Evolutionary conservation across 306 rosid genomes (phyloP).

Genomic region (Cicer judaicum): DNA sequence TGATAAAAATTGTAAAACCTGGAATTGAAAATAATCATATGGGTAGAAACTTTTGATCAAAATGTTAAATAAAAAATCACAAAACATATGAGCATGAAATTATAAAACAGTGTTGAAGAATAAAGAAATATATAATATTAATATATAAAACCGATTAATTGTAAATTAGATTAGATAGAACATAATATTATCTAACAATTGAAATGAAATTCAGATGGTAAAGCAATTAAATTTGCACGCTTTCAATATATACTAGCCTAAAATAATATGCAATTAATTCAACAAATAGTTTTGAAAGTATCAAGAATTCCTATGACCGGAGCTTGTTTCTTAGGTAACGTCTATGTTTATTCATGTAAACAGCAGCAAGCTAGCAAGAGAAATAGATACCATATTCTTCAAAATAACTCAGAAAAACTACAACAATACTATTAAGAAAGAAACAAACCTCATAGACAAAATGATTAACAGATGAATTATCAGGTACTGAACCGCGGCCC

Average conservation of each 20-base stretch:
- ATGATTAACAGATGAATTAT: conserved; percentile 80
- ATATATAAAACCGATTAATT: conserved; percentile 18
- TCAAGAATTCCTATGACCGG: conserved; percentile 6
- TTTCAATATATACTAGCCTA: conserved; percentile 10
- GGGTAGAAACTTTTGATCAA: conserved; percentile 25
- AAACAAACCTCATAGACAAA: conserved; percentile 88
- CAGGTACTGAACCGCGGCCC: conserved; percentile 94
- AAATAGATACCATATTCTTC: conserved; percentile 37
- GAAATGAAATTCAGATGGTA: conserved; percentile 25
- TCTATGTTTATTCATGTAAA: conserved; percentile 18
- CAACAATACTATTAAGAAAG: conserved; percentile 40
- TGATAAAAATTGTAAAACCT: conserved; percentile 77
- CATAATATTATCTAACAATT: background rate
- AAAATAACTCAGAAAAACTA: conserved; percentile 36
- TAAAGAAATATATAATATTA: conserved; percentile 31
- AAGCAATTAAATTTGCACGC: conserved; percentile 16
- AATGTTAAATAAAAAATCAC: conserved; percentile 18
- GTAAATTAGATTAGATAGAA: conserved; percentile 12
- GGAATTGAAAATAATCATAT: conserved; percentile 43
- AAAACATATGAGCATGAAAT: conserved; percentile 12
- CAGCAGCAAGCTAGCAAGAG: conserved; percentile 7
- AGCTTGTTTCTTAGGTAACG: conserved; percentile 27
- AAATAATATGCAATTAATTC: conserved; percentile 20
- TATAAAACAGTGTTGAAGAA: conserved; percentile 15
- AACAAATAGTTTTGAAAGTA: conserved; percentile 11